Base-by-base conservation (phyloP, 768 basidiomycete species). In the Suillus discolor region DNA sequence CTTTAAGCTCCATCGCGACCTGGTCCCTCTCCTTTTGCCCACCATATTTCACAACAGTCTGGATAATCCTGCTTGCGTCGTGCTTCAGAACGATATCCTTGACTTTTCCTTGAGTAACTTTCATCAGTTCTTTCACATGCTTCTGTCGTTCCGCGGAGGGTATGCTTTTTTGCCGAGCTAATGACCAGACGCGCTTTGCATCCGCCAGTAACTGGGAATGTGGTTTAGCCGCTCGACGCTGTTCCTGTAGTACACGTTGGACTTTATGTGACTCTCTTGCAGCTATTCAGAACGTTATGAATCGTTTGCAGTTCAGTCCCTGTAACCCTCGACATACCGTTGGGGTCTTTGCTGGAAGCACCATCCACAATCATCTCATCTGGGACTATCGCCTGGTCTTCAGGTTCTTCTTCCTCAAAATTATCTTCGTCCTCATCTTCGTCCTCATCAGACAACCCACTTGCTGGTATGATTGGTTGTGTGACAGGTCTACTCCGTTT, bases 41-140 rank as follows among this genome's bases (percentile, higher is more conserved):
- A 4, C 96, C 96, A 66, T 91, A 87, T 72, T 92, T 96, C 57
- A 97, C 91, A 15, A 92, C 80, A 0, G 88, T 91, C 75, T 92
- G 91, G 25, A 92, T 86, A 66, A 94, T 94, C 68, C 90, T 86
- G 71, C 93, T 94, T 9, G 94, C 94, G 75, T 97, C 94, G 71
- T 97, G 96, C 76, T 96, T 97, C 73, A 93, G 85, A 2, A 92
- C 90, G 44, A 97, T 88, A 39, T 96, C 94, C 66, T 89, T 89
- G 53, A 97, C 88, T 69, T 89, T 88, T 6, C 94, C 94, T 25
- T 90, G 86, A 25, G 95, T 87, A 54, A 90, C 83, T 38, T 81
- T 79, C 87, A 94, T 93, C 11, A 98, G 83, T 34, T 87, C 85
- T 55, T 83, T 80, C 65, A 97, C 81, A 59, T 94, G 88, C 70